Conservation (phyloP, 371 early-diverging fungal species). For the Mortierella sp. region DNA sequence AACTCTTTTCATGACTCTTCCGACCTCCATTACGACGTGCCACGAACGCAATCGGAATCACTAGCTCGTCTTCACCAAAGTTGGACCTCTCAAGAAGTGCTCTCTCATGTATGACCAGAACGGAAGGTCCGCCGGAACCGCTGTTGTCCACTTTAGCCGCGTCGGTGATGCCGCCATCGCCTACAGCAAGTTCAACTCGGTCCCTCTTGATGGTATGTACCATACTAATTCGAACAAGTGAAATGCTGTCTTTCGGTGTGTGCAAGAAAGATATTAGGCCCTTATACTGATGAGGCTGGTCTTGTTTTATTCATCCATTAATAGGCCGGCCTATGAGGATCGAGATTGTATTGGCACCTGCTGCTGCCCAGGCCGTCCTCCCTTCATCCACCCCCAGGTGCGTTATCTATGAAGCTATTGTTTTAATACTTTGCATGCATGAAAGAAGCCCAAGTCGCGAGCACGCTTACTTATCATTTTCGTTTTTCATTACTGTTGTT, state of each 20-base stretch:
- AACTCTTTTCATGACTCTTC: background rate
- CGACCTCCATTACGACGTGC: background rate
- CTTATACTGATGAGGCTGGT: background rate
- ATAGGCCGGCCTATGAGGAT: slow-evolving; percentile 79
- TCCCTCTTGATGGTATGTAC: slow-evolving; percentile 74
- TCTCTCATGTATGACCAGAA: slow-evolving; percentile 76
- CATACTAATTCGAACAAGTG: background rate
- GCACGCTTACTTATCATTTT: background rate
- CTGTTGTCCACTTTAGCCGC: slow-evolving; percentile 74
- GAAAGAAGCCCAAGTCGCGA: background rate
- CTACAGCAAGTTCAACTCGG: slow-evolving; percentile 75
- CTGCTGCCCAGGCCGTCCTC: slow-evolving; percentile 58
- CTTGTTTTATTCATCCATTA: background rate
- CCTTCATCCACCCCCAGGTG: slow-evolving; percentile 33
- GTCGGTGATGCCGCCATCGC: slow-evolving; percentile 72
- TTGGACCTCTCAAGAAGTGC: slow-evolving; percentile 79
- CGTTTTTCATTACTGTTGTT: background rate
- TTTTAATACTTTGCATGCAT: background rate
- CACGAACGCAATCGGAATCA: slow-evolving; percentile 3
- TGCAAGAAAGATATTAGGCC: background rate
- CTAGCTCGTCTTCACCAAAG: slow-evolving; percentile 60
- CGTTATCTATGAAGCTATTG: background rate
- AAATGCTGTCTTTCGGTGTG: no score
- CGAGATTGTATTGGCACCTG: slow-evolving; percentile 74
- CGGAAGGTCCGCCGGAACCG: slow-evolving; percentile 82